Percentiles rank a stretch among this genome's conserved stretches.
Evolutionary conservation across 208 protist genomes (phyloP).

Genomic region (Acanthamoeba lugdunensis): DNA sequence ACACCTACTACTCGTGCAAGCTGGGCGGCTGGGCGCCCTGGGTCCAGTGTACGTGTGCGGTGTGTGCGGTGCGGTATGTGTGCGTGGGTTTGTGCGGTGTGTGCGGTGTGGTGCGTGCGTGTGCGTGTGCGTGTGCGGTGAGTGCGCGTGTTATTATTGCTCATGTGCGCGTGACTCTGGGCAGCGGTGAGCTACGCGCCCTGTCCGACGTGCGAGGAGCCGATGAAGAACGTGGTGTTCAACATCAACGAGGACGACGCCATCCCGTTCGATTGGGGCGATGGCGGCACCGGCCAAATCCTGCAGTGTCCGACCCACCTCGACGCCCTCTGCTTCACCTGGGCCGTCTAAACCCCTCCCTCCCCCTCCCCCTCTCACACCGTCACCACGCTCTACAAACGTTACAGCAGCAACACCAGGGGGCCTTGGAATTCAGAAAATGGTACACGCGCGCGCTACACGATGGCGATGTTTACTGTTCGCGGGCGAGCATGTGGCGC

Average conservation of each 20-base stretch:
- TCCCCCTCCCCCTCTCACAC: too few relatives aligned
- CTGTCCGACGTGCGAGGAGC: not conserved
- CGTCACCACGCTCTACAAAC: too few relatives aligned
- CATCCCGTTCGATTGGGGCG: not conserved
- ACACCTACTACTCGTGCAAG: not conserved
- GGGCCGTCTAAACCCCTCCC: too few relatives aligned
- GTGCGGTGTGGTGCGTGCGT: not conserved
- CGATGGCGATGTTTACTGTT: not conserved
- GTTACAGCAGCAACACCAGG: too few relatives aligned
- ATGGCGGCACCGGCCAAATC: not conserved
- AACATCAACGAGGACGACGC: not conserved
- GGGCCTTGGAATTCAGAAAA: too few relatives aligned
- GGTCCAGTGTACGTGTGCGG: not conserved
- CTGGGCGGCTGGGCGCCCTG: not conserved
- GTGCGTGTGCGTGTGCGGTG: not conserved
- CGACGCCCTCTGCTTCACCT: not conserved
- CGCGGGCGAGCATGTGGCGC: slow-evolving; percentile 84
- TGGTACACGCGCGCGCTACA: too few relatives aligned
- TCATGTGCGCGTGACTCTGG: too few relatives aligned
- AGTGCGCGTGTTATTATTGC: not conserved
- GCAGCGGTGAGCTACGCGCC: too few relatives aligned
- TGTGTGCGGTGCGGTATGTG: too few relatives aligned
- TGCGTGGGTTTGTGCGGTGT: not conserved
- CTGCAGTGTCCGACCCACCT: not conserved
- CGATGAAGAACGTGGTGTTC: not conserved